phyloP scores from a whole-genome alignment of 179 eudicot genomes.

The Kewa caespitosa region DNA sequence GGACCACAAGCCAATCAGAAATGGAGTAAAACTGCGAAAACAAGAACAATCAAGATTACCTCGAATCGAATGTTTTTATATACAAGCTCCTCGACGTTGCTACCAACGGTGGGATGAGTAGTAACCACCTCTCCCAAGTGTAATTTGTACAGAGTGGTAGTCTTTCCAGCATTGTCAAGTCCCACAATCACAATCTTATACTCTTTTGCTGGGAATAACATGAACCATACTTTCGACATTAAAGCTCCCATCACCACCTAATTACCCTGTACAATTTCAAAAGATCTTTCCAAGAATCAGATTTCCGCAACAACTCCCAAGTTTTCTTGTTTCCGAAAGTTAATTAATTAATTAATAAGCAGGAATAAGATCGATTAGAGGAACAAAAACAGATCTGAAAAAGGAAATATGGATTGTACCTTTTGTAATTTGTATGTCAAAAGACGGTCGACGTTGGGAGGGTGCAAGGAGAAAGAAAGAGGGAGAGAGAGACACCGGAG shows the following conservation, averaged over 20 bases:
- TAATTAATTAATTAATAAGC: no score
- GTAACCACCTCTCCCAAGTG: slow-evolving; percentile 96
- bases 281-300: slow-evolving; percentile 1
- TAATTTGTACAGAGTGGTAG: slow-evolving; percentile 93
- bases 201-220: slow-evolving; percentile 96
- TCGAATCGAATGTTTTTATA: slow-evolving; percentile 95
- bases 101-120: slow-evolving; percentile 96
- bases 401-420: no score
- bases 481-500: no score
- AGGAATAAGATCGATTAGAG: no score
- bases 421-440: no score
- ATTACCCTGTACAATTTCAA: slow-evolving; percentile 21
- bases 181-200: slow-evolving; percentile 96
- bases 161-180: slow-evolving; percentile 96
- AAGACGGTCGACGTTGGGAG: no score
- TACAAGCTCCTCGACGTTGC: slow-evolving; percentile 97
- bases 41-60: no score
- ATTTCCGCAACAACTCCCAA: background rate
- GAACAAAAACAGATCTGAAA: no score
- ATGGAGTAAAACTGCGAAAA: no score
- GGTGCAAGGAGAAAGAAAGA: no score
- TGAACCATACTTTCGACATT: slow-evolving; percentile 91
- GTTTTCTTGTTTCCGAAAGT: background rate
- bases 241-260: slow-evolving; percentile 86
- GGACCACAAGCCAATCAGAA: no score